Evolutionary conservation across 116 monocot genomes (phyloP), one percentile per base, ranked within the genome.

Genomic region (Papilionanthe hybrid): DNA sequence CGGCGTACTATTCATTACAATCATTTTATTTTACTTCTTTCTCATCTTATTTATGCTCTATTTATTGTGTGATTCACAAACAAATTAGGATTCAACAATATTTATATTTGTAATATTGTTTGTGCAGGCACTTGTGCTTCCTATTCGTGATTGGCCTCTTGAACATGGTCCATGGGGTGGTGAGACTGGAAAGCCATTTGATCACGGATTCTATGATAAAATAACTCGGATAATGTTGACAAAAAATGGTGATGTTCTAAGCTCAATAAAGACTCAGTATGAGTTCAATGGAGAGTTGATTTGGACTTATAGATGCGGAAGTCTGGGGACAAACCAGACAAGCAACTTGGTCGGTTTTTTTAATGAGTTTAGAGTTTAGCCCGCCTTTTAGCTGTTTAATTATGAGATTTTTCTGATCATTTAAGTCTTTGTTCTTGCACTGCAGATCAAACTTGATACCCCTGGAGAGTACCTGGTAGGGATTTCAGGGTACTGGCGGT

Each of bases 141-240:
- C 77, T 30, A 37, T 57, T n/a, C 7, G 60, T 23, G 60, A 25
- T 7, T 60, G 20, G 60, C 55, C 55, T 17, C 37, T 29, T 57
- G 56, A 57, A 9, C 86, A 82, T 11, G 89, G 89, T 45, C 89
- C 86, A 19, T 89, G 86, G 86, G 89, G 89, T 82, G 86, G 89
- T 22, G 84, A 80, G 4, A 86, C 80, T 37, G 89, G 89, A n/a
- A 81, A 82, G 55, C 82, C 84, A 71, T 89, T 86, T 86, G 86
- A 89, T 58, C 86, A 89, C 63, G 89, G 89, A 10, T 82, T 89
- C 9, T 82, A 84, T 27, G 69, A 84, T 8, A 86, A 82, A 78
- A 71, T 86, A 28, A 89, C 80, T 29, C 86, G 86, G 32, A 53
- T 86, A 12, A 72, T 63, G 22, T 71, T 89, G 49, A 84, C 67